Evolutionary conservation across 1,284 basidiomycete species (phyloP), one percentile per base, ranked within the genome.

Genomic region (Cutaneotrichosporon cutaneum): DNA sequence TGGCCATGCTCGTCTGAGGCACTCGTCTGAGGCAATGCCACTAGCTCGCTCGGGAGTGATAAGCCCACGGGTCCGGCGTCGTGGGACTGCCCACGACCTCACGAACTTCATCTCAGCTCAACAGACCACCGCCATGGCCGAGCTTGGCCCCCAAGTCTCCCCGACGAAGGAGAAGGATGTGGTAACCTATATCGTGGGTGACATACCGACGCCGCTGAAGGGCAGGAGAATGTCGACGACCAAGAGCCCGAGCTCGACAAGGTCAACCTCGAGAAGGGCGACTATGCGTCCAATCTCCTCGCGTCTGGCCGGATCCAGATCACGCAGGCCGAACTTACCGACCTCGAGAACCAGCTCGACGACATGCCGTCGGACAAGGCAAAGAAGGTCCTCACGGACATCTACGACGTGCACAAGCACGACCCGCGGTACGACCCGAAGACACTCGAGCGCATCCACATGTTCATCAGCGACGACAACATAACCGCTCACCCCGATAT

Each of bases 381-480:
- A 9, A 56, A 60, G 52, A 18, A 57, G 32, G 53, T 62, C 45
- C 33, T 65, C n/a, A 8, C 9, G 1, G 58, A 65, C 7, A n/a
- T 59, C 13, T 62, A 55, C 45, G 5, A 13, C 9, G 33, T 65
- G 3, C 64, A 65, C 58, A 13, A 47, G 33, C 60, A 62, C 55
- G 64, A 65, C 53, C 64, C 60, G 21, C 60, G 60, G 3, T 65
- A 62, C 53, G 39, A 52, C 48, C 50, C 58, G 2, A 26, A 62
- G 58, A 58, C 54, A 4, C 56, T 65, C 11, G 47, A 54, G 42
- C 60, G 64, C 10, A 62, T 65, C 33, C 26, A 30, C 22, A 48
- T 55, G 64, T 65, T 65, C 60, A 35, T 54, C n/a, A n/a, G 13
- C 13, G 60, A 62, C 47, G 18, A 21, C 9, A 30, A 52, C 21